Evolutionary conservation across 2,329 filamentous ascomycete genomes (phyloP), one percentile per base, ranked within the genome.

Genomic region (Sporothrix brasiliensis): DNA sequence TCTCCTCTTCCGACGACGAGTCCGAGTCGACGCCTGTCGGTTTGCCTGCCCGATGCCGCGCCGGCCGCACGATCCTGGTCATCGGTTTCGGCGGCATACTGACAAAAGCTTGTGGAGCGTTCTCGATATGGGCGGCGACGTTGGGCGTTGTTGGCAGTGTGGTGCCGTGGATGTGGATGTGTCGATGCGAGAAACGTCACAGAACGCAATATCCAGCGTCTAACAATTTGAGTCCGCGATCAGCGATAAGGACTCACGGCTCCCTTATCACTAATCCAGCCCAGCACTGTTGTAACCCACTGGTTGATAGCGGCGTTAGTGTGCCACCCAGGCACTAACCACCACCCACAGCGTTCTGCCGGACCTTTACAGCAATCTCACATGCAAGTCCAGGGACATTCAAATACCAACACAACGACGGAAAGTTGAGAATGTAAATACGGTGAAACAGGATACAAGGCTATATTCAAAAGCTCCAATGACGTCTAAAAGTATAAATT

Each of bases 41-140:
- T 80, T 97, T 98, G 74, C 95, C 94, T 19, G 94, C 91, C 71
- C 93, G 89, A 77, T 97, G 91, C 70, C 95, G 91, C 75, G 89
- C 88, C 30, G 93, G 92, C 78, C 89, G 89, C 71, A 90, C 82
- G 3, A 92, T 93, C 77, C 97, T 97, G 73, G 94, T 93, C 73
- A 94, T 98, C 92, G 98, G 97, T 79, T 92, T 93, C 14, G 90
- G 88, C 73, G 91, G 89, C 86, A 87, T 88, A 47, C 60, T 76
- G 73, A 71, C 9, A 49, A 49, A 56, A 61, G 24, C 24, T 58
- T 19, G 44, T 19, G 53, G 41, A 24, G 27, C 14, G 11, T 19
- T 49, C 44, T 41, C 24, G n/a, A 27, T 47, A 41, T 41, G 54
- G 16, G 58, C 14, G 39, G 13, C 39, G 50, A 41, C 34, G 56